These are phyloP conservation scores for Urtica urens DNA, from an alignment of 306 rosid species.

Conservation along the genomic window DNA sequence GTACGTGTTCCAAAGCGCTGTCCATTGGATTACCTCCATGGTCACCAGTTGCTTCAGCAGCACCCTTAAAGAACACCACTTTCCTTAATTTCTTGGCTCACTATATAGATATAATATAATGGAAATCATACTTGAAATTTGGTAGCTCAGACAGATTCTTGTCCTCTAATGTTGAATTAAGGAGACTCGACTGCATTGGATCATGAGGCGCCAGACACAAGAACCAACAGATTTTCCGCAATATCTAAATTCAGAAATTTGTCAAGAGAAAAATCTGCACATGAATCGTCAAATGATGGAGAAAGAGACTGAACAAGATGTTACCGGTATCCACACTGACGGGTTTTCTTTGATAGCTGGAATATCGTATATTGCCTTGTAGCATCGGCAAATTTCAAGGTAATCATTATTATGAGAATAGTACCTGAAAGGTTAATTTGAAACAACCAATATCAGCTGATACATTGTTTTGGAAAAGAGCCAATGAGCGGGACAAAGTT, in stretches of 20 bases:
- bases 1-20: slow-evolving; percentile 61
- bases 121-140: slow-evolving; percentile 45
- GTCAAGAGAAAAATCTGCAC: slow-evolving; percentile 12
- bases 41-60: slow-evolving; percentile 78
- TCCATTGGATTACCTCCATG: slow-evolving; percentile 94
- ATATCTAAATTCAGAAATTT: slow-evolving; percentile 30
- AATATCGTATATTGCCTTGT: slow-evolving; percentile 70
- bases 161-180: slow-evolving; percentile 80
- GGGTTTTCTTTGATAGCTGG: slow-evolving; percentile 68
- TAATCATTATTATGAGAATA: slow-evolving; percentile 66
- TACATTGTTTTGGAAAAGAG: no score
- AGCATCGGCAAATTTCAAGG: slow-evolving; percentile 89
- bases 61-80: slow-evolving; percentile 25
- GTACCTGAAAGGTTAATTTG: slow-evolving; percentile 37
- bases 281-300: background rate
- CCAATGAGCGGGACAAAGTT: no score
- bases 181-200: slow-evolving; percentile 94
- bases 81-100: background rate
- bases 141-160: slow-evolving; percentile 74
- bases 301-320: slow-evolving; percentile 2
- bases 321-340: slow-evolving; percentile 59
- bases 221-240: slow-evolving; percentile 88
- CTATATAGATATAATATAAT: slow-evolving; percentile 8
- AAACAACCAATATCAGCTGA: slow-evolving; percentile 12
- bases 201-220: slow-evolving; percentile 72